phyloP scores from a whole-genome alignment of 768 basidiomycete species.

The Trametes meyenii region DNA sequence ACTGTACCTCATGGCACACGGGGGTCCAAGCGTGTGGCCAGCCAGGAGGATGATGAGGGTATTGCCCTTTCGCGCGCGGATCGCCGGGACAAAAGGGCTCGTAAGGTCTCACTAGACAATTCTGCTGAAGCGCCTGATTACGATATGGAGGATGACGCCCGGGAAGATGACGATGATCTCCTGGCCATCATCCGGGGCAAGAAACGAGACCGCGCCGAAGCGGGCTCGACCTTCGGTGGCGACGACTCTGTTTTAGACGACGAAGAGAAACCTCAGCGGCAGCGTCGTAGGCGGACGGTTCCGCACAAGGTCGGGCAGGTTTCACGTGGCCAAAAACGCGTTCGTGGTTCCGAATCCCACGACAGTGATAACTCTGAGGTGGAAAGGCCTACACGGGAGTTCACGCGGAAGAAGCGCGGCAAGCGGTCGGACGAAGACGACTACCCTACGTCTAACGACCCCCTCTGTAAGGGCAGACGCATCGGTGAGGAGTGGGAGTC shows the following conservation, averaged over 20 bases:
- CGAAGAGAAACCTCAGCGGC: constrained; percentile 46
- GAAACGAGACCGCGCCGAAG: constrained; percentile 78
- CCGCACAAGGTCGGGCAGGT: constrained; percentile 55
- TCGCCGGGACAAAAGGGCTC: constrained; percentile 54
- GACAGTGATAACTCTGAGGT: constrained; percentile 42
- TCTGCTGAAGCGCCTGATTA: constrained; percentile 23
- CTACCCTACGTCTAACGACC: constrained; percentile 49
- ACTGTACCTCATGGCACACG: constrained; percentile 34
- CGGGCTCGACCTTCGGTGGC: constrained; percentile 69
- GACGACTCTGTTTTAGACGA: constrained; percentile 49
- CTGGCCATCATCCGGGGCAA: constrained; percentile 43
- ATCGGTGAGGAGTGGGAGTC: constrained; percentile 80
- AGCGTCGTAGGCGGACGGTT: constrained; percentile 56
- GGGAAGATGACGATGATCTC: constrained; percentile 2
- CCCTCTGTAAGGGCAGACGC: constrained; percentile 55
- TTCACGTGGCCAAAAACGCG: constrained; percentile 66
- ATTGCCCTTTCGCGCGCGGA: constrained; percentile 41
- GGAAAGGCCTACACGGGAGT: constrained; percentile 36
- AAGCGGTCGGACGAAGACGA: constrained; percentile 47
- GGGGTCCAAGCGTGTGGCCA: constrained; percentile 54
- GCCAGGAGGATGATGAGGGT: constrained; percentile 47
- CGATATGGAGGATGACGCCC: constrained; percentile 12
- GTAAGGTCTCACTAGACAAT: constrained; percentile 54
- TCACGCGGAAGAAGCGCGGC: constrained; percentile 55
- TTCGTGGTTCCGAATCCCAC: constrained; percentile 50